These are phyloP conservation scores for Hypoxylon cercidicola DNA, from an alignment of 495 filamentous ascomycete genomes.

Conservation along the genomic window DNA sequence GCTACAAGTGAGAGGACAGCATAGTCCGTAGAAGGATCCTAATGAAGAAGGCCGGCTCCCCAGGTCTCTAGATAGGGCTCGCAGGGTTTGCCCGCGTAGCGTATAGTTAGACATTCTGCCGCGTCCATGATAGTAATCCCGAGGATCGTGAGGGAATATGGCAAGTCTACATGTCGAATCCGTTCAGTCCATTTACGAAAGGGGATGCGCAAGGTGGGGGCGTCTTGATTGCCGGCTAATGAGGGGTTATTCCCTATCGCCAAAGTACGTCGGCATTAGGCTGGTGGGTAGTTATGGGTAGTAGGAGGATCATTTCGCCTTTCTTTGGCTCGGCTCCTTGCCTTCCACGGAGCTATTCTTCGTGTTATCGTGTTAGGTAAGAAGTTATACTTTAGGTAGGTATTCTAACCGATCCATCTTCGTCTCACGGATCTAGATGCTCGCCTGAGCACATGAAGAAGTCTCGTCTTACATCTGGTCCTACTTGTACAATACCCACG, in stretches of 20 bases:
- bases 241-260: slow-evolving; percentile 40
- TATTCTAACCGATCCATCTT: too few relatives aligned
- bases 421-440: too few relatives aligned
- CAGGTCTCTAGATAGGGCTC: too few relatives aligned
- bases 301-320: slow-evolving; percentile 47
- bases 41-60: slow-evolving; percentile 14
- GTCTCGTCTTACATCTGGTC: too few relatives aligned
- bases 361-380: too few relatives aligned
- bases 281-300: slow-evolving; percentile 17
- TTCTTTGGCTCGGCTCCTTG: slow-evolving; percentile 22
- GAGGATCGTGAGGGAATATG: slow-evolving; percentile 28
- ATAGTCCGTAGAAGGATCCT: slow-evolving; percentile 14
- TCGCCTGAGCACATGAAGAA: too few relatives aligned
- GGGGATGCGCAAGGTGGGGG: slow-evolving; percentile 32
- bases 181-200: slow-evolving; percentile 1
- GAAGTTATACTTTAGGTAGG: too few relatives aligned
- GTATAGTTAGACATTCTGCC: slow-evolving; percentile 27
- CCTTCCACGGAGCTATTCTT: too few relatives aligned
- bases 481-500: too few relatives aligned
- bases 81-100: slow-evolving; percentile 3
- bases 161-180: slow-evolving; percentile 27
- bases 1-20: slow-evolving; percentile 17
- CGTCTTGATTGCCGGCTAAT: slow-evolving; percentile 45
- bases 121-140: slow-evolving; percentile 28
- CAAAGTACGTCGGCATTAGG: slow-evolving; percentile 40